Evolutionary conservation across 2,329 filamentous ascomycete species (phyloP), one percentile per base, ranked within the genome.

Genomic region (Periconia sp.): DNA sequence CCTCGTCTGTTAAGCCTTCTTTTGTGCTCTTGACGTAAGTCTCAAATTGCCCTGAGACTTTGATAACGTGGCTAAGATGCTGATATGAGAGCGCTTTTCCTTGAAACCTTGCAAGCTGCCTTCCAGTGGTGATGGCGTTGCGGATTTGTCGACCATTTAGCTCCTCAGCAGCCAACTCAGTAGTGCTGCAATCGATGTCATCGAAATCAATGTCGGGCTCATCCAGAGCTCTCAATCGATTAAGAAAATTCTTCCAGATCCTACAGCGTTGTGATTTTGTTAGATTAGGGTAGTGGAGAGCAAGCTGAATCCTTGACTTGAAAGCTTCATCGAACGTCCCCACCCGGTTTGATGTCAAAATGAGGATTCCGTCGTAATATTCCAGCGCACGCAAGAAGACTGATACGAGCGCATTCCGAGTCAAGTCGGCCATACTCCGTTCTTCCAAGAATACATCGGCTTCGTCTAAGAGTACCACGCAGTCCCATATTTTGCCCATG

Each of bases 361-460:
- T 73, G 2, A 76, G 54, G 26, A 75, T 69, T 3, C 73, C 73
- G 6, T 64, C 48, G 48, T 68, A 75, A 48, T 73, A 74, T 28
- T 75, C 72, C 17, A 75, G 49, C 1, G 62, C 49, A 4, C 73
- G 61, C 2, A 75, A 51, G 22, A 59, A 57, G 9, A 59, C 49
- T 16, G 48, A 51, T 5, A 59, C 54, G 2, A 59, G 36, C 4
- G 44, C 42, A 17, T 58, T 56, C 3, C 55, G 46, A 22, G 54
- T 18, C 13, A 58, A 31, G 21, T 50, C 50, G 2, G 35, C 29
- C n/a, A 21, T 29, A 4, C 29, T 45, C 1, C 80, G 74, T 36
- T 73, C 61, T 60, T 81, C 77, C 5, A 83, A 74, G 61, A 80
- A 83, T 11, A 82, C 77, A 42, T 83, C 34, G 13, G 71, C 75